Conservation (phyloP, 495 filamentous ascomycete species). For the Friedmanniomyces endolithicus region DNA sequence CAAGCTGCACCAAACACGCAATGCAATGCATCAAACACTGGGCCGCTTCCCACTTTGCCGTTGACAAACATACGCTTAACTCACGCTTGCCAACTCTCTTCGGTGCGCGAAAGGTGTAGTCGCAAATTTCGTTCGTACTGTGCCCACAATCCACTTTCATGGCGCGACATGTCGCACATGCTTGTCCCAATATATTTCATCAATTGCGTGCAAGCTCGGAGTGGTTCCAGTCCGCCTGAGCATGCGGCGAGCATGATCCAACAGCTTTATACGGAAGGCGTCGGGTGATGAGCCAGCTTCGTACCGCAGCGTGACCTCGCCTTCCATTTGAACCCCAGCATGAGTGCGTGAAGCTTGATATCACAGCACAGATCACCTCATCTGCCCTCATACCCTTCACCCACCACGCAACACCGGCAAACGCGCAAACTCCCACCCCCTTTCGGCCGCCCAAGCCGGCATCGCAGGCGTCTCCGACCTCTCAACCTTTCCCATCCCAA, state of each 20-base stretch:
- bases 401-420: not conserved
- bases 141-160: no score
- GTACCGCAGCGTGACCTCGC: no score
- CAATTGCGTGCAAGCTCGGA: no score
- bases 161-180: no score
- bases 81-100: not conserved
- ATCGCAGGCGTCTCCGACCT: conserved; percentile 1
- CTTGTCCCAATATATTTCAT: no score
- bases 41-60: not conserved
- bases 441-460: not conserved
- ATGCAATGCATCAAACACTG: not conserved
- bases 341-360: not conserved
- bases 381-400: not conserved
- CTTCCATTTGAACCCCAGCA: no score
- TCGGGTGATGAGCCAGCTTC: no score
- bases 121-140: no score
- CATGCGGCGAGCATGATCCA: no score
- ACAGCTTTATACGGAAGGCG: no score
- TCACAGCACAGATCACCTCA: not conserved
- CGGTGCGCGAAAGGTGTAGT: not conserved
- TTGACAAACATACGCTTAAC: not conserved
- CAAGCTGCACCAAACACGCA: not conserved
- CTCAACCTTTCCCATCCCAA: not conserved
- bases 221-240: no score
- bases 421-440: not conserved